Conservation (phyloP, 73 alveolate species). For the Tetrahymena elliotti region DNA sequence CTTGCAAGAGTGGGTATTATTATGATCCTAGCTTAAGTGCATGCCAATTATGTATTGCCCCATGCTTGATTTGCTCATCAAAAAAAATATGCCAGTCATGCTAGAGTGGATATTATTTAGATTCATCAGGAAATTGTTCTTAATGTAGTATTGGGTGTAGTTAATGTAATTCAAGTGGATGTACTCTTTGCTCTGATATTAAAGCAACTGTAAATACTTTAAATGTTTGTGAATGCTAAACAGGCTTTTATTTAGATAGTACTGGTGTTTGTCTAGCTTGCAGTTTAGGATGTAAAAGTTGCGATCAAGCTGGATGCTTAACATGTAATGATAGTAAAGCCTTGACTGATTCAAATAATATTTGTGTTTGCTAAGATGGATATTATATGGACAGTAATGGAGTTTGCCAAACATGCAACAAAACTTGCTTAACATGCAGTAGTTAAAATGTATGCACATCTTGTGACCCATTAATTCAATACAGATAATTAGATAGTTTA, state of each 20-base stretch:
- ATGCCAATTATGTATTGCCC: not conserved
- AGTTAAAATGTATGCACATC: not conserved
- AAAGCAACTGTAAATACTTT: not conserved
- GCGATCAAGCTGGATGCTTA: not conserved
- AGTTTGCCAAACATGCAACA: not conserved
- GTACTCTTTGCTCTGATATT: not conserved
- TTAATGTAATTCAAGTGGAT: not conserved
- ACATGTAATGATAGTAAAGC: not conserved
- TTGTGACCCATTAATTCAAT: not conserved
- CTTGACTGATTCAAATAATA: not conserved
- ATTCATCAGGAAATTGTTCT: not conserved
- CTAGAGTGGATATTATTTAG: not conserved
- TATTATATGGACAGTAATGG: not conserved
- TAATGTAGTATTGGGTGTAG: not conserved
- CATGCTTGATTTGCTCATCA: too few relatives aligned
- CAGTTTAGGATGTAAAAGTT: not conserved
- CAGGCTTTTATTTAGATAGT: not conserved
- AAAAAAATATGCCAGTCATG: not conserved
- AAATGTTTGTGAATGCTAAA: not conserved
- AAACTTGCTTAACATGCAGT: not conserved
- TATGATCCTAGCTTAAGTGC: not conserved
- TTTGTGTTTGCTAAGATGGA: not conserved
- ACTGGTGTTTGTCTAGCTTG: not conserved
- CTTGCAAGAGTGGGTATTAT: not conserved
- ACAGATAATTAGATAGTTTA: not conserved